These are phyloP conservation scores for Backusella liffmaniae DNA, from an alignment of 192 early-diverging fungal genomes.

Conservation along the genomic window DNA sequence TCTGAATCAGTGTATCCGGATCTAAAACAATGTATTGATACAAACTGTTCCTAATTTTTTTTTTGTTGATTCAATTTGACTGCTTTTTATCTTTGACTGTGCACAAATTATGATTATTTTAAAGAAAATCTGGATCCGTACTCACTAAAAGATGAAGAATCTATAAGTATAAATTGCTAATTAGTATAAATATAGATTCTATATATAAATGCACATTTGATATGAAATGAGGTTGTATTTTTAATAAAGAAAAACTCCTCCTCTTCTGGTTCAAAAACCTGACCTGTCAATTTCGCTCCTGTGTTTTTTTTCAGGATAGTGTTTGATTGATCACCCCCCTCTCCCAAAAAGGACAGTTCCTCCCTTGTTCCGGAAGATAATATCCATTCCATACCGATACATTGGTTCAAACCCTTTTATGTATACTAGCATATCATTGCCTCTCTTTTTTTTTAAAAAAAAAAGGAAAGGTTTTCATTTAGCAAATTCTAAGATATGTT, in stretches of 20 bases:
- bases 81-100: background rate
- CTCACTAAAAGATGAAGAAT: no score
- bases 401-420: background rate
- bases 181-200: no score
- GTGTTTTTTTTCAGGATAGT: background rate
- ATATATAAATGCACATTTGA: no score
- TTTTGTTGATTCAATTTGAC: background rate
- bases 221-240: background rate
- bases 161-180: no score
- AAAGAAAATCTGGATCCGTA: no score
- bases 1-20: background rate
- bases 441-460: background rate
- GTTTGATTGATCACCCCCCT: background rate
- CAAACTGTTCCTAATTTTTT: background rate
- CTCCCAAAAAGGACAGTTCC: background rate
- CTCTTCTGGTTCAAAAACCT: background rate
- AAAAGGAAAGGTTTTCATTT: background rate
- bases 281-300: background rate
- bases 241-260: background rate
- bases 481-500: background rate
- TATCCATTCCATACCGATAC: background rate
- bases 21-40: background rate
- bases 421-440: background rate
- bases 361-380: conserved; percentile 1
- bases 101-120: background rate